Percentiles rank a stretch among this genome's conserved stretches.
phyloP scores from a whole-genome alignment of 257 asterid genomes.

The Solanum rostratum region DNA sequence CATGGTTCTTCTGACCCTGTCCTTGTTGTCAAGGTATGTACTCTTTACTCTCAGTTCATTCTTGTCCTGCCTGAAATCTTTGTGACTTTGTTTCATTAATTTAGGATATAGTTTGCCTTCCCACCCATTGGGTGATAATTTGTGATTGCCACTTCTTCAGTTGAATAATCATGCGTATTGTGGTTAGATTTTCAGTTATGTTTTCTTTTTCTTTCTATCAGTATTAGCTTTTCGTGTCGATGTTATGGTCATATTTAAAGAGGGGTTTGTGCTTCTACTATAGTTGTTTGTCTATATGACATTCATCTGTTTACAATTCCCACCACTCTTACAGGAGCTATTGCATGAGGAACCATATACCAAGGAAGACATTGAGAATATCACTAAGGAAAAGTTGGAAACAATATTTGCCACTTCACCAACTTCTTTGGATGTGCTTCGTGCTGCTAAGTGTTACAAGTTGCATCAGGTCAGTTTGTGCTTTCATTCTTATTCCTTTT shows the following conservation, averaged over 20 bases:
- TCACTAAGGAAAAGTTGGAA: slow-evolving; percentile 44
- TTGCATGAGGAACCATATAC: slow-evolving; percentile 71
- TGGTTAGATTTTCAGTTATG: neutral
- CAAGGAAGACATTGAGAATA: slow-evolving; percentile 59
- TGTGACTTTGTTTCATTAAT: neutral
- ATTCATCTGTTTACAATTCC: neutral
- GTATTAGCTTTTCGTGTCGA: neutral
- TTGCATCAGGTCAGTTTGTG: slow-evolving; percentile 58
- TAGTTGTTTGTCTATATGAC: neutral
- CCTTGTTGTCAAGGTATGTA: slow-evolving; percentile 56
- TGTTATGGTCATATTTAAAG: neutral
- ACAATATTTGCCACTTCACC: slow-evolving; percentile 61
- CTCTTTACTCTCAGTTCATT: neutral
- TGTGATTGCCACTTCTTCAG: neutral
- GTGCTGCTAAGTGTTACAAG: slow-evolving; percentile 70
- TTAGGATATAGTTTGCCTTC: neutral
- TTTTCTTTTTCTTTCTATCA: neutral
- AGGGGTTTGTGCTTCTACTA: neutral
- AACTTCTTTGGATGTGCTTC: slow-evolving; percentile 73
- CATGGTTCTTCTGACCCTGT: slow-evolving; percentile 76
- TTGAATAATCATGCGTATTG: neutral
- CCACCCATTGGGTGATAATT: neutral
- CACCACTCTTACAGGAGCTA: slow-evolving; percentile 35
- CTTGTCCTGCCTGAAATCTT: neutral
- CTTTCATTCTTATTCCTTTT: neutral